These are phyloP conservation scores for Apiospora rasikravindrae DNA, from an alignment of 2,329 filamentous ascomycete species.

Conservation along the genomic window DNA sequence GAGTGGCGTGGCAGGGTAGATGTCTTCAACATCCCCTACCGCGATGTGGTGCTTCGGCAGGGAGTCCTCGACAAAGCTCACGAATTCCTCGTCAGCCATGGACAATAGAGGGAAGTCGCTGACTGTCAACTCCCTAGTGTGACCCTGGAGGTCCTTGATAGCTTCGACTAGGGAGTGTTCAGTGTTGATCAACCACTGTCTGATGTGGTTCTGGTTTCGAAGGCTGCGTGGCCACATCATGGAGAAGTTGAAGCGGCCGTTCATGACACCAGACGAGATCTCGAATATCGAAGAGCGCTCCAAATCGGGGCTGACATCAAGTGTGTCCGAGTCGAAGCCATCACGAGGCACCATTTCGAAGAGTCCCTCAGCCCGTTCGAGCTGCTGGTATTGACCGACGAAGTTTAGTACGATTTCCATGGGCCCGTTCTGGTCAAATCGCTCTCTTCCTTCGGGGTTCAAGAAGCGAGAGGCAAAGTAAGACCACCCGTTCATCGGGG, in stretches of 20 bases:
- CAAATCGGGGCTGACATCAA: conserved; percentile 26
- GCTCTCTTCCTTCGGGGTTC: background rate
- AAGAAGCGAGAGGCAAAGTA: background rate
- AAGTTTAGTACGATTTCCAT: conserved; percentile 50
- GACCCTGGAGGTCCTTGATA: conserved; percentile 3
- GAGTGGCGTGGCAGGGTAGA: conserved; percentile 59
- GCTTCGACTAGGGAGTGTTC: conserved; percentile 23
- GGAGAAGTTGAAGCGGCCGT: conserved; percentile 32
- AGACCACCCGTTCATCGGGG: background rate
- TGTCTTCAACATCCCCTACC: conserved; percentile 48
- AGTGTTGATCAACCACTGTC: conserved; percentile 26
- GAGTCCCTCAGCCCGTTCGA: conserved; percentile 48
- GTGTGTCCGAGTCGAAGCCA: conserved; percentile 40
- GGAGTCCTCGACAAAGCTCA: conserved; percentile 28
- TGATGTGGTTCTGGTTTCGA: conserved; percentile 29
- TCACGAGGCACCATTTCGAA: conserved; percentile 59
- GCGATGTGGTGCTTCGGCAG: conserved; percentile 23
- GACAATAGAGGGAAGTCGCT: conserved; percentile 42
- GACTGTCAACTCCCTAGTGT: conserved; percentile 32
- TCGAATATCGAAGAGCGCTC: conserved; percentile 32
- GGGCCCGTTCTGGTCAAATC: background rate
- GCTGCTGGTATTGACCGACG: conserved; percentile 50
- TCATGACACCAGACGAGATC: conserved; percentile 31
- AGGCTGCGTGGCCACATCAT: conserved; percentile 33
- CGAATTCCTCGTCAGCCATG: conserved; percentile 36